Conservation (phyloP, 2,329 filamentous ascomycete species). For the Trichoderma sp. region DNA sequence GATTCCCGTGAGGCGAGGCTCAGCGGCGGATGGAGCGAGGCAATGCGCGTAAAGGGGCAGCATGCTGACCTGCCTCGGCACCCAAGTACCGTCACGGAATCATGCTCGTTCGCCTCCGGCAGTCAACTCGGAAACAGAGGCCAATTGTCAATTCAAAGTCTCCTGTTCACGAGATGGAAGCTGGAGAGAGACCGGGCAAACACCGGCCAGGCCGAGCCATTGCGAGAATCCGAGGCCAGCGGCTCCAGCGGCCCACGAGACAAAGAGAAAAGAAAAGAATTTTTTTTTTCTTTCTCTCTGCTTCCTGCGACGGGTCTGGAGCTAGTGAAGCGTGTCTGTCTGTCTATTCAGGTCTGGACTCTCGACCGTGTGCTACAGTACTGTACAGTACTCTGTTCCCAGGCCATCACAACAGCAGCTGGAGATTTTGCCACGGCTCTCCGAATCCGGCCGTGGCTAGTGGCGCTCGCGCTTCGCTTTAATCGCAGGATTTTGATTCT, state of each 20-base stretch:
- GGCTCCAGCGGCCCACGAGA: not conserved
- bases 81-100: not conserved
- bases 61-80: conserved; percentile 8
- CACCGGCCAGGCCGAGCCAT: conserved; percentile 8
- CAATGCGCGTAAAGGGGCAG: conserved; percentile 16
- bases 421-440: conserved; percentile 6
- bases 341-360: conserved; percentile 1
- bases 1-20: not conserved
- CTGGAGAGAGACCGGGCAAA: conserved; percentile 3
- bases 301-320: not conserved
- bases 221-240: not conserved
- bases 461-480: conserved; percentile 18
- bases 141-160: not conserved
- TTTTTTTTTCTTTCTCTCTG: not conserved
- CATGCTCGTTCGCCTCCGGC: not conserved
- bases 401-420: not conserved
- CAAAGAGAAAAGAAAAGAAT: not conserved
- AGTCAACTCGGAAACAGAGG: not conserved
- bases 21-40: not conserved
- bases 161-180: not conserved
- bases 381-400: not conserved
- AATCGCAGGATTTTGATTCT: not conserved
- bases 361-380: not conserved
- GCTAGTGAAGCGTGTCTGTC: conserved; percentile 4
- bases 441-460: conserved; percentile 12